These are phyloP conservation scores for Aspergillus pseudotamarii DNA, from an alignment of 2,329 filamentous ascomycete genomes.

Conservation along the genomic window DNA sequence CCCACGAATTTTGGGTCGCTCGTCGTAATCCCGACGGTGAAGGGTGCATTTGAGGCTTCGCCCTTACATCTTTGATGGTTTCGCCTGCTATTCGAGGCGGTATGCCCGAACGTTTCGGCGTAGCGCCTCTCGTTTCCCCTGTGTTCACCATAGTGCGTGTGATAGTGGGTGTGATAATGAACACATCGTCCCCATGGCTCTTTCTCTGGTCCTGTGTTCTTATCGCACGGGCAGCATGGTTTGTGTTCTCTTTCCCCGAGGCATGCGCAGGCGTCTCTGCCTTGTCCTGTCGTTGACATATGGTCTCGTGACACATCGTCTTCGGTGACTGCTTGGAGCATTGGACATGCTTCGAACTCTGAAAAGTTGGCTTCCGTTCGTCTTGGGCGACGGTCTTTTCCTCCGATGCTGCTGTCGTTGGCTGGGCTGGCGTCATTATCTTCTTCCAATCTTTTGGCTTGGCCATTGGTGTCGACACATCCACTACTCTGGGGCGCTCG, in stretches of 20 bases:
- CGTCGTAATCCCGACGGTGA: constrained; percentile 31
- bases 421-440: constrained; percentile 1
- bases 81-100: constrained; percentile 27
- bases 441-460: constrained; percentile 26
- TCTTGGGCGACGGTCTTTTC: constrained; percentile 28
- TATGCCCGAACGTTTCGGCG: constrained; percentile 17
- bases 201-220: constrained; percentile 18
- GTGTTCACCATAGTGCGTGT: constrained; percentile 42
- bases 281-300: constrained; percentile 20
- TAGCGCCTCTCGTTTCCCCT: constrained; percentile 24
- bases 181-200: constrained; percentile 34
- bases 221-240: constrained; percentile 12
- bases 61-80: constrained; percentile 30
- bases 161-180: constrained; percentile 46
- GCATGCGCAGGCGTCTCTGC: constrained; percentile 21
- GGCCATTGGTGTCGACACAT: constrained; percentile 24
- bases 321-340: constrained; percentile 34
- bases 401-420: constrained; percentile 16
- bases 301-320: constrained; percentile 28
- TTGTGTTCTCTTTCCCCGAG: constrained; percentile 29
- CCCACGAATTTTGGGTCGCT: constrained; percentile 25
- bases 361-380: constrained; percentile 34
- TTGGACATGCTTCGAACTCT: constrained; percentile 39
- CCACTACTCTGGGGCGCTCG: constrained; percentile 28
- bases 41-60: constrained; percentile 29